phyloP scores from a whole-genome alignment of 2,329 filamentous ascomycete genomes.

The Bipolaris zeicola region DNA sequence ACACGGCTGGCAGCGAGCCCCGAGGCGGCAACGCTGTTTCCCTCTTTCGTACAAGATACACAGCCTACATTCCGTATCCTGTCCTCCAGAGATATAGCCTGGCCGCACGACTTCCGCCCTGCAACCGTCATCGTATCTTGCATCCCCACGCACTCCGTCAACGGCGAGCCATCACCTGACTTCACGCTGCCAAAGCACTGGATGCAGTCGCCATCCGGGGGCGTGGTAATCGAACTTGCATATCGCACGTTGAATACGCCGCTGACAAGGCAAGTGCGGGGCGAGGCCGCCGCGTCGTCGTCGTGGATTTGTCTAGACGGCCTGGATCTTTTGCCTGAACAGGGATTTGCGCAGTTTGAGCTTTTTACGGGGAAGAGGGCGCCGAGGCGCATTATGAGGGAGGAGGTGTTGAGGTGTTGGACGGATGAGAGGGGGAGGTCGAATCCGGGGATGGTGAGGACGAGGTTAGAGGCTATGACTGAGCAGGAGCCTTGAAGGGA shows the following conservation, averaged over 20 bases:
- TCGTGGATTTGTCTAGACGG: slow-evolving; percentile 79
- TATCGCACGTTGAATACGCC: slow-evolving; percentile 76
- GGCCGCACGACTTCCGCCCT: slow-evolving; percentile 65
- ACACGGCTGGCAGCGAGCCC: slow-evolving; percentile 53
- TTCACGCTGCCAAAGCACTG: slow-evolving; percentile 72
- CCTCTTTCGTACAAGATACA: slow-evolving; percentile 32
- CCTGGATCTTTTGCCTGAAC: slow-evolving; percentile 75
- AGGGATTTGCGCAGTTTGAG: slow-evolving; percentile 81
- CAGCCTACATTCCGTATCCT: slow-evolving; percentile 63
- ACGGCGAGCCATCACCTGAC: slow-evolving; percentile 66
- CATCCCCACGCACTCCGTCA: slow-evolving; percentile 71
- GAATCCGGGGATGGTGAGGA: slow-evolving; percentile 35
- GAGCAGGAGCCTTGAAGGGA: slow-evolving; percentile 35
- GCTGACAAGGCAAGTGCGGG: slow-evolving; percentile 69
- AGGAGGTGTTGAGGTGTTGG: slow-evolving; percentile 58
- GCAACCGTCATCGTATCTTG: slow-evolving; percentile 78
- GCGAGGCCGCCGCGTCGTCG: slow-evolving; percentile 56
- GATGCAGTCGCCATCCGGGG: slow-evolving; percentile 74
- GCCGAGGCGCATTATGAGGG: slow-evolving; percentile 71
- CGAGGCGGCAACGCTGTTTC: slow-evolving; percentile 26
- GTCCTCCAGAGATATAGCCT: slow-evolving; percentile 61
- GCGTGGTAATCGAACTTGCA: slow-evolving; percentile 74
- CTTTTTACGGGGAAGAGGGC: slow-evolving; percentile 76
- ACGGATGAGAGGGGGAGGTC: slow-evolving; percentile 34
- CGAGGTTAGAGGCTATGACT: slow-evolving; percentile 37